A percentile compares a stretch with the other conserved stretches of the same genome.
phyloP scores from a whole-genome alignment of 2,329 filamentous ascomycete species.

The Aspergillus sp. region DNA sequence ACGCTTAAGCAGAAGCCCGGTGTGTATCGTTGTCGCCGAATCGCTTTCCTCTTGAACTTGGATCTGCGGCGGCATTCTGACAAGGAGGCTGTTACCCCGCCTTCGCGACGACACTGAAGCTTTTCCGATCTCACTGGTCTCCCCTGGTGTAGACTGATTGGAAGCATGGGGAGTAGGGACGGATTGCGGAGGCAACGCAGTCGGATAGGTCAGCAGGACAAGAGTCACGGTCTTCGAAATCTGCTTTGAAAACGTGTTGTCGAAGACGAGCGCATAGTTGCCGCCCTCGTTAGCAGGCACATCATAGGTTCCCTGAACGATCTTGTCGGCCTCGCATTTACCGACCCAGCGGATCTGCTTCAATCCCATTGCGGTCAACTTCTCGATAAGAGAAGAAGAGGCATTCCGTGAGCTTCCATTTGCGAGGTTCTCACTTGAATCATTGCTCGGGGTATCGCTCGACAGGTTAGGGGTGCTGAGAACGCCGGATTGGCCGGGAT shows the following conservation, averaged over 20 bases:
- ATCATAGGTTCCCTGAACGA: constrained; percentile 86
- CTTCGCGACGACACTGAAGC: constrained; percentile 37
- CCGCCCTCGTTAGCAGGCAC: constrained; percentile 75
- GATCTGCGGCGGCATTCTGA: constrained; percentile 28
- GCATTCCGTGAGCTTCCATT: constrained; percentile 61
- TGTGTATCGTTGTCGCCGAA: constrained; percentile 69
- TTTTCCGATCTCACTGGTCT: constrained; percentile 57
- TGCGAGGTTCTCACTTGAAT: constrained; percentile 41
- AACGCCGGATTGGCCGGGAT: constrained; percentile 73
- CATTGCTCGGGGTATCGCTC: constrained; percentile 47
- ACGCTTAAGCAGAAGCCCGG: constrained; percentile 84
- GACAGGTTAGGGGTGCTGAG: constrained; percentile 45
- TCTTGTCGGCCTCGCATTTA: constrained; percentile 95
- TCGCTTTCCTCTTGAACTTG: constrained; percentile 30
- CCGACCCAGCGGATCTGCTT: constrained; percentile 78
- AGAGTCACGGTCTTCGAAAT: constrained; percentile 94
- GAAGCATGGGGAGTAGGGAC: constrained; percentile 50
- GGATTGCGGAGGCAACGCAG: constrained; percentile 59
- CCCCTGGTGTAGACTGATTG: constrained; percentile 46
- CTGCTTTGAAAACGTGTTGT: constrained; percentile 98
- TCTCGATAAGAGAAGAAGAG: constrained; percentile 72
- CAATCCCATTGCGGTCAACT: constrained; percentile 65
- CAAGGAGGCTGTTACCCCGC: constrained; percentile 35
- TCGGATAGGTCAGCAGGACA: constrained; percentile 91
- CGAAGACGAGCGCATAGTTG: constrained; percentile 95